Percentiles rank a stretch among this genome's conserved stretches.
Conservation (phyloP, 257 asterid genomes). For the Solanum appendiculatum region DNA sequence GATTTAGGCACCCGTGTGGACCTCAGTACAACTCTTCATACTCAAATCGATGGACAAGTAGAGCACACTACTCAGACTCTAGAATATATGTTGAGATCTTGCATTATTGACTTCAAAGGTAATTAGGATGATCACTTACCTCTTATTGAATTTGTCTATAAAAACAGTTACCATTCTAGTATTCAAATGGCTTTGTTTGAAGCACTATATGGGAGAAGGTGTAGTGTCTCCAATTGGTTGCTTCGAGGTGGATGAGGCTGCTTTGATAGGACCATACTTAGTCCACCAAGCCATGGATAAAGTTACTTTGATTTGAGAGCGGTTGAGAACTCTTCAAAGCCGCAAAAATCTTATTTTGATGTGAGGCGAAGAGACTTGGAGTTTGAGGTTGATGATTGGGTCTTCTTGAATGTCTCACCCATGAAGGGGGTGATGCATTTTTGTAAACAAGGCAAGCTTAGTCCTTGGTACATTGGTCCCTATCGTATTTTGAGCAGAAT, state of each 20-base stretch:
- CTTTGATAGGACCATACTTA: neutral
- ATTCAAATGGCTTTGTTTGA: neutral
- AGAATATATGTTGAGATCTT: neutral
- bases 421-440: neutral
- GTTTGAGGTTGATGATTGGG: neutral
- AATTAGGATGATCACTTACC: neutral
- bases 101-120: neutral
- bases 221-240: neutral
- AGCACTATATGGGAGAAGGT: neutral
- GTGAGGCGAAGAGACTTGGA: neutral
- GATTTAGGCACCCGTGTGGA: neutral
- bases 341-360: neutral
- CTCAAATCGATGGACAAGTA: neutral
- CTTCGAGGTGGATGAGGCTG: neutral
- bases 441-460: neutral
- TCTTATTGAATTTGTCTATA: neutral
- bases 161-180: neutral
- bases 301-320: neutral
- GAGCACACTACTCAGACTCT: neutral
- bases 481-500: too few relatives aligned
- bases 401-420: neutral
- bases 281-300: neutral
- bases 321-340: neutral
- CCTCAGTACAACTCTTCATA: neutral
- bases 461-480: neutral